A percentile compares a stretch with the other conserved stretches of the same genome.
Evolutionary conservation across 371 early-diverging fungal species (phyloP).

Genomic region (Mortierella sp.): DNA sequence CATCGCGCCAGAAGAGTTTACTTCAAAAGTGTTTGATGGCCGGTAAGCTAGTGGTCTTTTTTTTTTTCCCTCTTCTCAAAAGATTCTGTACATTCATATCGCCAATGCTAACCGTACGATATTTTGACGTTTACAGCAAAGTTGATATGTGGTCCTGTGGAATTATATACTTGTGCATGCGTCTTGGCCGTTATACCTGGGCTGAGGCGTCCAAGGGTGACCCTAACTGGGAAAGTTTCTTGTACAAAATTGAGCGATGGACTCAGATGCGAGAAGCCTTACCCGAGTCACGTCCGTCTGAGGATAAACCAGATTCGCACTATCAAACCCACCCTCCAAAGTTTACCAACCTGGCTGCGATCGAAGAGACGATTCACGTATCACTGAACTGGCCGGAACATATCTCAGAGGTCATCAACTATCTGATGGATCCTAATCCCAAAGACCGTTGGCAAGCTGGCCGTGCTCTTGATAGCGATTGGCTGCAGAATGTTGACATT

Average conservation of each 20-base stretch:
- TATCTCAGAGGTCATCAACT: slow-evolving; percentile 35
- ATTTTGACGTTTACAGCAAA: slow-evolving; percentile 46
- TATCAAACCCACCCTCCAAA: not conserved
- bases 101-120: not conserved
- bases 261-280: not conserved
- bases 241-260: slow-evolving; percentile 14
- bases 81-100: not conserved
- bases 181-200: slow-evolving; percentile 69
- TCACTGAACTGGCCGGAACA: slow-evolving; percentile 33
- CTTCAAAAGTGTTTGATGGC: slow-evolving; percentile 65
- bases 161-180: slow-evolving; percentile 72
- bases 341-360: slow-evolving; percentile 19
- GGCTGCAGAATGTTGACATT: slow-evolving; percentile 61
- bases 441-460: slow-evolving; percentile 61
- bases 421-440: slow-evolving; percentile 64
- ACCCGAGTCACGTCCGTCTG: not conserved
- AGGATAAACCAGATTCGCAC: not conserved
- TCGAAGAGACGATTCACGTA: slow-evolving; percentile 18
- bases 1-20: slow-evolving; percentile 79
- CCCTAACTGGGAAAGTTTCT: slow-evolving; percentile 58
- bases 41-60: slow-evolving; percentile 25
- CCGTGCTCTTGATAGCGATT: slow-evolving; percentile 59
- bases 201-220: slow-evolving; percentile 65
- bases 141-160: slow-evolving; percentile 75
- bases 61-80: not conserved